Percentiles rank a stretch among this genome's conserved stretches.
Evolutionary conservation across 2,329 filamentous ascomycete species (phyloP).

Genomic region (Phialemonium atrogriseum): DNA sequence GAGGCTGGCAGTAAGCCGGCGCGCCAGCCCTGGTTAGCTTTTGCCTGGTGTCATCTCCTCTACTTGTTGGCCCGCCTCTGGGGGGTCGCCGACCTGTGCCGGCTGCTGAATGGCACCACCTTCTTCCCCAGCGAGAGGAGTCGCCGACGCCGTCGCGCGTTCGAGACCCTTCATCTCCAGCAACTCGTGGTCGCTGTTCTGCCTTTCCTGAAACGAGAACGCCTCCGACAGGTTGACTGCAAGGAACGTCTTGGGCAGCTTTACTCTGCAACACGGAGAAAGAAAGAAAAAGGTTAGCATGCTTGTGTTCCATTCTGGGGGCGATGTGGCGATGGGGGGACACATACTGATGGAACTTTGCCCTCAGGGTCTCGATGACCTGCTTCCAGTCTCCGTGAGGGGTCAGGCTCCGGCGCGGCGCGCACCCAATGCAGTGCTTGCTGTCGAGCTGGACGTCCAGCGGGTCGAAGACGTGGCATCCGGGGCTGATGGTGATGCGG

Average conservation of each 20-base stretch:
- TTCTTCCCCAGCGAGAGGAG: too few relatives aligned
- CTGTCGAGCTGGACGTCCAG: constrained; percentile 94
- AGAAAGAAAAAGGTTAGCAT: background rate
- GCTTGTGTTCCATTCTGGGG: background rate
- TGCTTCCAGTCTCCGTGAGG: constrained; percentile 92
- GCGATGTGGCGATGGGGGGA: too few relatives aligned
- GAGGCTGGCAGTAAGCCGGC: too few relatives aligned
- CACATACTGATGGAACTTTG: constrained; percentile 87
- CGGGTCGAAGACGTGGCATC: constrained; percentile 93
- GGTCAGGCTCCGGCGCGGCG: constrained; percentile 81
- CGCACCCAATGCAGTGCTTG: constrained; percentile 91
- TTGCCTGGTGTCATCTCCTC: too few relatives aligned
- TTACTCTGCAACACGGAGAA: constrained; percentile 53
- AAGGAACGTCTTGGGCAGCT: constrained; percentile 57
- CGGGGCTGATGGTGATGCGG: constrained; percentile 89
- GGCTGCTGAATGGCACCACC: too few relatives aligned
- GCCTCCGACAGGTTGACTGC: constrained; percentile 57
- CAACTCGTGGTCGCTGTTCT: constrained; percentile 35
- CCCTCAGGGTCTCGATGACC: constrained; percentile 89
- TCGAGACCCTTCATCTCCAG: background rate
- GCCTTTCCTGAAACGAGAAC: constrained; percentile 51
- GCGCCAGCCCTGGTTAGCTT: too few relatives aligned
- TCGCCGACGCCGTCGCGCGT: too few relatives aligned
- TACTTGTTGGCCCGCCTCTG: too few relatives aligned
- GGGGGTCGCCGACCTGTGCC: too few relatives aligned